Percentiles rank a stretch among this genome's conserved stretches.
These are phyloP conservation scores for Theileria luwenshuni DNA, from an alignment of 169 alveolate genomes.

Conservation along the genomic window DNA sequence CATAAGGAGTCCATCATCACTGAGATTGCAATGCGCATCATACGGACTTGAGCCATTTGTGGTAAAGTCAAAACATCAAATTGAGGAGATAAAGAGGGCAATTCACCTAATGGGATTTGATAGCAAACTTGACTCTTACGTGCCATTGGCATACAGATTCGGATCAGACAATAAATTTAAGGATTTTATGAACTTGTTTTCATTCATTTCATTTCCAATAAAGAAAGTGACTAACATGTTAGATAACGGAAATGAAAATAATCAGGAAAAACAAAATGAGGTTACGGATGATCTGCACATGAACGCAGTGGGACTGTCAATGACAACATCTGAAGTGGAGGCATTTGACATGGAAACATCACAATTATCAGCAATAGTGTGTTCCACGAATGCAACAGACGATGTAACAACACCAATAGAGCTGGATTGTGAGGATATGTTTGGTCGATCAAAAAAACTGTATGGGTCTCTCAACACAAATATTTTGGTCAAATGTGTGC, in stretches of 20 bases:
- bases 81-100: constrained; percentile 78
- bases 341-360: constrained; percentile 82
- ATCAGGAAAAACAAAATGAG: neutral
- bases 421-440: constrained; percentile 57
- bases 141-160: constrained; percentile 87
- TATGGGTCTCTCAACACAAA: constrained; percentile 81
- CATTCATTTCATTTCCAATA: constrained; percentile 39
- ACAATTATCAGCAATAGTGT: constrained; percentile 82
- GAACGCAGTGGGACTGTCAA: constrained; percentile 83
- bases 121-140: constrained; percentile 74
- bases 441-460: constrained; percentile 41
- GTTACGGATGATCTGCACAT: constrained; percentile 17
- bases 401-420: constrained; percentile 69
- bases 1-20: constrained; percentile 76
- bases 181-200: constrained; percentile 73
- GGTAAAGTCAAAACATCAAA: constrained; percentile 75
- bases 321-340: constrained; percentile 77
- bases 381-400: constrained; percentile 85
- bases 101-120: constrained; percentile 81
- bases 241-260: neutral
- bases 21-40: constrained; percentile 82
- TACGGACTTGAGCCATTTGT: constrained; percentile 87
- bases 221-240: neutral
- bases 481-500: constrained; percentile 81
- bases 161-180: constrained; percentile 81